Evolutionary conservation across 2,329 filamentous ascomycete genomes (phyloP), one percentile per base, ranked within the genome.

Genomic region (Trichoderma guizhouense): DNA sequence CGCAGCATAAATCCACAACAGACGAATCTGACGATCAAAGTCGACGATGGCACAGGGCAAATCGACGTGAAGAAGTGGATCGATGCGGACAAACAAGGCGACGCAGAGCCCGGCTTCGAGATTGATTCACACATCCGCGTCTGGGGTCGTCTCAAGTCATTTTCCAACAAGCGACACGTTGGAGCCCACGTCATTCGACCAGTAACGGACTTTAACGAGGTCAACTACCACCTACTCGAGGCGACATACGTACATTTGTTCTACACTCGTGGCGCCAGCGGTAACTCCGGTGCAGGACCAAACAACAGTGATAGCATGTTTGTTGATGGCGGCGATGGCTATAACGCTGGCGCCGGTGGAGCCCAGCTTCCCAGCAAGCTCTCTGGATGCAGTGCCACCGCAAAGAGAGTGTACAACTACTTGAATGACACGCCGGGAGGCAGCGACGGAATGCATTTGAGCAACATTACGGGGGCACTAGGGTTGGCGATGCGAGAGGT

Each of bases 31-130:
- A 97, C 93, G 60, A 97, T 97, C 87, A 93, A 91, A 78, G 86
- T 99, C 77, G 96, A 99, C 83, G 96, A 99, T 82, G 96, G 96
- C 80, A 99, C 97, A 1, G 95, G 94, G 73, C 87, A 91, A 73
- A 91, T 98, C 77, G 97, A 99, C 82, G 95, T 94, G 76, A 97
- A 96, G 85, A 91, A 92, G 81, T 97, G 93, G 92, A 86, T 93
- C 71, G 92, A 95, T 82, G 83, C 87, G 75, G 88, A 90, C 78
- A 87, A 87, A 79, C 79, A 83, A 47, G 82, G 83, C n/a, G 81
- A 81, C 18, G 78, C 81, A 32, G 83, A 85, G 74, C 80, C 84
- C 24, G 87, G 88, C 74, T 89, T 93, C 76, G 87, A 89, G 74
- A 86, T 92, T 75, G 92, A 95, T 78, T 88, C 90, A 68, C 95